Conservation (phyloP, 768 basidiomycete genomes). For the Naganishia antarctica region DNA sequence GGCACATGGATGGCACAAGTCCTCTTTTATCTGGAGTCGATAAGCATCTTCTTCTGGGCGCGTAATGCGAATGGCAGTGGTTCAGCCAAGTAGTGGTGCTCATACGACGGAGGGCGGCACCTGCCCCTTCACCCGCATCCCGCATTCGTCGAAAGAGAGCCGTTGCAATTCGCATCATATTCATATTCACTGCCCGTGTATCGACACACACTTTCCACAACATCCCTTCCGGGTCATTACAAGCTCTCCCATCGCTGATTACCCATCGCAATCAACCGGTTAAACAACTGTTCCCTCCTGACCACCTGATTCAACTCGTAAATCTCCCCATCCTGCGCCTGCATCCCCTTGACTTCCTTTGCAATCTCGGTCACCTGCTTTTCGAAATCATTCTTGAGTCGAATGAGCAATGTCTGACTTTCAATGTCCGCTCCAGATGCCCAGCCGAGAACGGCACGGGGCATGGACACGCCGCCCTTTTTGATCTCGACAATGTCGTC, state of each 20-base stretch:
- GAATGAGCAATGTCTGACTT: slow-evolving; percentile 48
- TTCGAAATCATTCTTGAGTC: slow-evolving; percentile 45
- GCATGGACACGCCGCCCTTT: slow-evolving; percentile 49
- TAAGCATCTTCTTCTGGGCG: too few relatives aligned
- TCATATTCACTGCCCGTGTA: neutral
- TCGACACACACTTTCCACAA: neutral
- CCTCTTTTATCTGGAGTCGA: too few relatives aligned
- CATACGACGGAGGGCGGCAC: too few relatives aligned
- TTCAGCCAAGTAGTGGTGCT: too few relatives aligned
- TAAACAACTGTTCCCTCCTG: slow-evolving; percentile 50
- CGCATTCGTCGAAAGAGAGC: too few relatives aligned
- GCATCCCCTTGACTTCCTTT: slow-evolving; percentile 32
- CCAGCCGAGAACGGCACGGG: slow-evolving; percentile 50
- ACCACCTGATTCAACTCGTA: slow-evolving; percentile 48
- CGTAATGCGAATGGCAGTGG: too few relatives aligned
- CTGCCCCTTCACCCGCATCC: too few relatives aligned
- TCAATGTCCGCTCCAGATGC: slow-evolving; percentile 49
- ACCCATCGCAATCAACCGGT: slow-evolving; percentile 48
- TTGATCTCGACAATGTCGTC: slow-evolving; percentile 52
- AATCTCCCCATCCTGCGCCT: slow-evolving; percentile 39
- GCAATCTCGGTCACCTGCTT: slow-evolving; percentile 29
- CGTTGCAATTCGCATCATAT: neutral
- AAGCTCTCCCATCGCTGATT: slow-evolving; percentile 50
- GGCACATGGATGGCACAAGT: too few relatives aligned
- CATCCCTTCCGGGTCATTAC: slow-evolving; percentile 23